Evolutionary conservation across 2,329 filamentous ascomycete genomes (phyloP).

Genomic region (Malbranchea cinnamomea): DNA sequence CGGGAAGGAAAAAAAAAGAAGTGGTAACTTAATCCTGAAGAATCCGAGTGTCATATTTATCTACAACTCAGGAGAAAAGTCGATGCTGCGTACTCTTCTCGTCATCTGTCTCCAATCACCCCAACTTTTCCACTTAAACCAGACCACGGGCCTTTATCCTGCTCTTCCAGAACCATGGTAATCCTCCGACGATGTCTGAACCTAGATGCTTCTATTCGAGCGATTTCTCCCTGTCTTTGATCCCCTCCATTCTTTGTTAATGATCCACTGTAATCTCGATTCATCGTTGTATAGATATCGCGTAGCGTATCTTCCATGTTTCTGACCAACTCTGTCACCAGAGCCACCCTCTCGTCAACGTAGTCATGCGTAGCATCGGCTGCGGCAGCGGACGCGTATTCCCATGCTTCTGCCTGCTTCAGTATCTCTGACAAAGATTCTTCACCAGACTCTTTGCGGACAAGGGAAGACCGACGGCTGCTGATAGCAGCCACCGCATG

Average conservation of each 20-base stretch:
- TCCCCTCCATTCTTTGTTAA: slow-evolving; percentile 13
- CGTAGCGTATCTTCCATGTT: slow-evolving; percentile 18
- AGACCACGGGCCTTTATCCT: slow-evolving; percentile 22
- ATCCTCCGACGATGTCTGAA: slow-evolving; percentile 10
- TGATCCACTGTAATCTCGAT: slow-evolving; percentile 18
- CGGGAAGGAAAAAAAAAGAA: too few species aligned
- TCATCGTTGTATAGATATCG: slow-evolving; percentile 20
- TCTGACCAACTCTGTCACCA: slow-evolving; percentile 18
- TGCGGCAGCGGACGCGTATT: slow-evolving; percentile 24
- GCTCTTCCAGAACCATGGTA: slow-evolving; percentile 12
- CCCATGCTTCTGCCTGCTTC: slow-evolving; percentile 24
- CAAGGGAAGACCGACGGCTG: slow-evolving; percentile 11
- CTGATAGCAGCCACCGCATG: slow-evolving; percentile 18
- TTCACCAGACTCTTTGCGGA: slow-evolving; percentile 8
- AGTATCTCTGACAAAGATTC: slow-evolving; percentile 19
- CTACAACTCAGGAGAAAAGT: too few species aligned
- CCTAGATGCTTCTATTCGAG: slow-evolving; percentile 14
- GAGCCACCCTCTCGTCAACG: slow-evolving; percentile 18
- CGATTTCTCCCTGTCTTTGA: slow-evolving; percentile 19
- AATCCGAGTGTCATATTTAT: too few species aligned
- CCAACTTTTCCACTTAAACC: slow-evolving; percentile 22
- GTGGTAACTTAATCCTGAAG: too few species aligned
- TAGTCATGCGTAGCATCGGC: slow-evolving; percentile 17
- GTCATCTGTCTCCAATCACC: slow-evolving; percentile 6
- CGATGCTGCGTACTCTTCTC: too few species aligned